phyloP scores from a whole-genome alignment of 495 filamentous ascomycete species.

The Talaromyces stipitatus region DNA sequence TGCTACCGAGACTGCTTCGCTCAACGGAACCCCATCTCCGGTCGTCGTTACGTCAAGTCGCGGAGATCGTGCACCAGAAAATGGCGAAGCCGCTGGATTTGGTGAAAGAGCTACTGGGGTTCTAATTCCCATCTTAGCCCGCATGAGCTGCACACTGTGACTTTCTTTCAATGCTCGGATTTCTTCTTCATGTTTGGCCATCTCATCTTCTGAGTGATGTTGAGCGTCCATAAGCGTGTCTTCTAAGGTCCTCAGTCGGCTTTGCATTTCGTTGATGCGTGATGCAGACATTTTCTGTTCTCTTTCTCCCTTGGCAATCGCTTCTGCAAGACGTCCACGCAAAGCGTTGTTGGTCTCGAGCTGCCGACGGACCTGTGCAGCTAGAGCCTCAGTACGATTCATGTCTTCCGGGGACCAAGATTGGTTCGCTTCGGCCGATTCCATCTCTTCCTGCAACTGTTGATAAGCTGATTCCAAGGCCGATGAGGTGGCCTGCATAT shows the following conservation, averaged over 20 bases:
- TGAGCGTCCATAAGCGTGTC: slow-evolving; percentile 79
- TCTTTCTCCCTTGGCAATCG: slow-evolving; percentile 77
- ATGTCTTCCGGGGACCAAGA: slow-evolving; percentile 57
- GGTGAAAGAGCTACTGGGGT: slow-evolving; percentile 35
- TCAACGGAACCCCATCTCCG: slow-evolving; percentile 45
- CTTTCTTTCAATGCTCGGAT: slow-evolving; percentile 64
- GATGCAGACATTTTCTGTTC: slow-evolving; percentile 71
- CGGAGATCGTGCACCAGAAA: slow-evolving; percentile 51
- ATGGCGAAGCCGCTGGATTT: slow-evolving; percentile 53
- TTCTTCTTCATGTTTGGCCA: slow-evolving; percentile 81
- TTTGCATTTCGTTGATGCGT: slow-evolving; percentile 78
- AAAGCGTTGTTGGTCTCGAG: slow-evolving; percentile 67
- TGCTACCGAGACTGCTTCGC: slow-evolving; percentile 63
- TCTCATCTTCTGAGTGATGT: slow-evolving; percentile 75
- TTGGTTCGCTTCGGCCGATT: slow-evolving; percentile 57
- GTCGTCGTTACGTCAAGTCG: slow-evolving; percentile 51
- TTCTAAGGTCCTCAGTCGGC: slow-evolving; percentile 69
- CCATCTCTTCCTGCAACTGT: slow-evolving; percentile 73
- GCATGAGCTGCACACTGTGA: slow-evolving; percentile 68
- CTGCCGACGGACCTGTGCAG: slow-evolving; percentile 67
- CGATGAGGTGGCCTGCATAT: slow-evolving; percentile 53
- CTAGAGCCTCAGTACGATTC: slow-evolving; percentile 68
- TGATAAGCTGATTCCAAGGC: slow-evolving; percentile 73
- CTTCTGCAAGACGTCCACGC: slow-evolving; percentile 72
- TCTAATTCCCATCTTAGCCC: slow-evolving; percentile 53